Percentiles rank a stretch among this genome's conserved stretches.
Evolutionary conservation across 306 rosid genomes (phyloP).

Genomic region (Crotalaria pallida): DNA sequence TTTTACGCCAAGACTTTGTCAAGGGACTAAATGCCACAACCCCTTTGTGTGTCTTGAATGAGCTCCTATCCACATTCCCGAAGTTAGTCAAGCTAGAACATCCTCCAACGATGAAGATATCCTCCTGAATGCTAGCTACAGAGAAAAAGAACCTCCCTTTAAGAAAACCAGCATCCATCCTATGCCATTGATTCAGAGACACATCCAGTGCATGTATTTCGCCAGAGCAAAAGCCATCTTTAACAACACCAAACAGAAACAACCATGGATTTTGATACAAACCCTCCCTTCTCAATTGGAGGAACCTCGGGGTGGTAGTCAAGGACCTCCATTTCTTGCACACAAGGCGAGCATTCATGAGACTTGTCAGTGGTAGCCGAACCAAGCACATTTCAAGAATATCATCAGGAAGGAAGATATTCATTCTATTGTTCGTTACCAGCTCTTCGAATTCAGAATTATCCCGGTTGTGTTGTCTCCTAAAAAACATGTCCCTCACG

Average conservation of each 20-base stretch:
- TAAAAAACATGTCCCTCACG: conserved; percentile 80
- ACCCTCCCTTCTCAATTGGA: conserved; percentile 85
- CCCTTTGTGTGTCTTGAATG: conserved; percentile 95
- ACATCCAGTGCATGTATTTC: conserved; percentile 91
- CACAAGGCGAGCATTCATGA: conserved; percentile 96
- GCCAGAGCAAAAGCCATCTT: conserved; percentile 88
- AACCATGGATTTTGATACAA: conserved; percentile 82
- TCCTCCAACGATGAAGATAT: conserved; percentile 84
- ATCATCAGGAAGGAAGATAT: conserved; percentile 91
- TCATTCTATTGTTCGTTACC: conserved; percentile 52
- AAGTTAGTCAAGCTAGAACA: conserved; percentile 88
- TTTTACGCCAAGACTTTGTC: conserved; percentile 88
- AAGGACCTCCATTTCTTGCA: conserved; percentile 91
- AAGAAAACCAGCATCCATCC: conserved; percentile 71
- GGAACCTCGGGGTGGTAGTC: conserved; percentile 77
- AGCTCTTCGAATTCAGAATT: conserved; percentile 58
- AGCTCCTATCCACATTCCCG: conserved; percentile 87
- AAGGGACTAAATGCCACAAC: conserved; percentile 76
- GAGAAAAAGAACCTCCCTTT: conserved; percentile 94
- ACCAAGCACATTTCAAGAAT: conserved; percentile 93
- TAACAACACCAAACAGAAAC: conserved; percentile 88
- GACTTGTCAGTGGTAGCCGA: conserved; percentile 80
- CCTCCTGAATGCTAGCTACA: conserved; percentile 73
- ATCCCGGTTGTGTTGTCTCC: conserved; percentile 61
- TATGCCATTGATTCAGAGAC: conserved; percentile 76